Evolutionary conservation across 2,329 filamentous ascomycete genomes (phyloP).

Genomic region (Ophiognomonia clavigignenti-juglandacearum): DNA sequence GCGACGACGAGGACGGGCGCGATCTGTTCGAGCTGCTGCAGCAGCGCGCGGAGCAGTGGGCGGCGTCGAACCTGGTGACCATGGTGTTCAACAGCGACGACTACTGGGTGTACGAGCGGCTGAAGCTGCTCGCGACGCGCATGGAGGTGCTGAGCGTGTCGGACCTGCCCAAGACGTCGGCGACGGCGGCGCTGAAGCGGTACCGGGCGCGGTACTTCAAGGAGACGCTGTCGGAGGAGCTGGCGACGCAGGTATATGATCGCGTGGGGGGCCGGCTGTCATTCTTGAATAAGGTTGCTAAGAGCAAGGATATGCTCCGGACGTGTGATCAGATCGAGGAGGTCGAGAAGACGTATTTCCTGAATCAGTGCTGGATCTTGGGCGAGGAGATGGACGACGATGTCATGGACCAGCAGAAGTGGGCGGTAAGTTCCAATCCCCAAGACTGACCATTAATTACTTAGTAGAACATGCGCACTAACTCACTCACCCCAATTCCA

Average conservation of each 20-base stretch:
- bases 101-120: conserved; percentile 95
- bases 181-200: conserved; percentile 68
- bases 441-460: too few relatives aligned
- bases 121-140: conserved; percentile 87
- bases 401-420: conserved; percentile 75
- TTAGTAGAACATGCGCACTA: background rate
- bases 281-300: conserved; percentile 87
- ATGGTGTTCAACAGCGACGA: conserved; percentile 95
- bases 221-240: conserved; percentile 48
- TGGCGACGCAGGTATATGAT: conserved; percentile 76
- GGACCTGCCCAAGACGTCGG: conserved; percentile 75
- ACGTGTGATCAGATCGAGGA: conserved; percentile 66
- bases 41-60: conserved; percentile 94
- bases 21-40: conserved; percentile 92
- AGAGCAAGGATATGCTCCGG: conserved; percentile 70
- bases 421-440: conserved; percentile 61
- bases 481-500: conserved; percentile 26
- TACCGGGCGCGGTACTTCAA: conserved; percentile 78
- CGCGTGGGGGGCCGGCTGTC: conserved; percentile 83
- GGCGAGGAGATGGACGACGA: conserved; percentile 66
- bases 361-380: conserved; percentile 72
- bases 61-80: conserved; percentile 83
- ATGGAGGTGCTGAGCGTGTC: conserved; percentile 89
- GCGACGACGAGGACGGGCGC: conserved; percentile 88
- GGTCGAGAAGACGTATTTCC: conserved; percentile 70